Base-by-base conservation (phyloP, 73 alveolate genomes). In the Paramecium pentaurelia region DNA sequence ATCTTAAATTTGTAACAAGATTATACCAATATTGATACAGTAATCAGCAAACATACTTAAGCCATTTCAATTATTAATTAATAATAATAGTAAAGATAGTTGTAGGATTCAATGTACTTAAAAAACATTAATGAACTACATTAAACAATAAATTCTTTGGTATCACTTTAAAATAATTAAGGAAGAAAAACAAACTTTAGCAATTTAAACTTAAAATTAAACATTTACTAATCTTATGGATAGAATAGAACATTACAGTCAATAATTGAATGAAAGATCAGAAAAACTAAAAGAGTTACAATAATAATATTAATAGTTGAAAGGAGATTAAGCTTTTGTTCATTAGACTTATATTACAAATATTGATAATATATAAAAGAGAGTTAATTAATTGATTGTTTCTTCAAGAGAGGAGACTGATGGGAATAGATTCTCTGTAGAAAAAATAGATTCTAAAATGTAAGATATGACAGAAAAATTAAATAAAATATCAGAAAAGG, bases 101-200 rank as follows among this genome's bases (percentile, higher is more conserved):
- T 32, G 6, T 28, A 64, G 14, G 84, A 64, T 64, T 64, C 45
- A 12, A 64, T 64, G 42, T 64, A 64, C 12, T 34, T 64, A 12
- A 64, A 64, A 32, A 64, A 64, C 27, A 32, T 64, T 32, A 64
- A 64, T 27, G 84, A 64, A 32, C 20, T 64, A 28, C 49, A 64
- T 9, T 8, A 30, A 27, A 64, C 51, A 4, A 64, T 64, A 64
- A 20, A 40, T 25, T 32, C 84, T 28, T 64, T 64, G 47, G 84
- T 64, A 64, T 34, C 47, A 32, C 42, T 64, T 32, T 25, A 34
- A 14, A 32, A 28, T 28, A 32, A 64, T 64, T 32, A 64, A 64
- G 84, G 84, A 64, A 64, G 84, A 64, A 64, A 64, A 64, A 64
- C 84, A 64, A 64, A 64, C 49, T 30, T 64, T 64, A 64, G 84